Percentiles rank a stretch among this genome's conserved stretches.
phyloP scores from a whole-genome alignment of 164 flowering plant genomes.

The Platanus orientalis region DNA sequence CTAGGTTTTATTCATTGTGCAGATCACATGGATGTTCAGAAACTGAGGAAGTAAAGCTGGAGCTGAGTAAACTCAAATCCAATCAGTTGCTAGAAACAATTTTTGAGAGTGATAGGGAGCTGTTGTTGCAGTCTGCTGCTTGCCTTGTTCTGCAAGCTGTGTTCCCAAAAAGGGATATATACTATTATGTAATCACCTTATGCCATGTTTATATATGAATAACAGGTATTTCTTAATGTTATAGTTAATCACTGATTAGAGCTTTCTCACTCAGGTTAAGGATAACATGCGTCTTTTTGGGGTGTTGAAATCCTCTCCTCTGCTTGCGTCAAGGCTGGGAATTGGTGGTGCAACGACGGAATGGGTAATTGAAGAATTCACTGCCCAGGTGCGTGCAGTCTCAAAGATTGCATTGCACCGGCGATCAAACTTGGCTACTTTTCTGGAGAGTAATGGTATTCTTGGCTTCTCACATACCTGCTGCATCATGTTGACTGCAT shows the following conservation, averaged over 20 bases:
- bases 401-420: conserved; percentile 94
- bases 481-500: neutral
- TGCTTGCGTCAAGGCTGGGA: conserved; percentile 75
- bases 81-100: conserved; percentile 64
- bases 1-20: conserved; percentile 55
- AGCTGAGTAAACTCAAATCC: conserved; percentile 63
- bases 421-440: conserved; percentile 70
- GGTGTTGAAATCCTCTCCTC: conserved; percentile 65
- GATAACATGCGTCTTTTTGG: conserved; percentile 93
- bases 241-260: conserved; percentile 3
- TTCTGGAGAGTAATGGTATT: conserved; percentile 92
- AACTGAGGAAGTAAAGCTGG: conserved; percentile 53
- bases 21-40: conserved; percentile 38
- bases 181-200: conserved; percentile 55
- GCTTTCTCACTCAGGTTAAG: conserved; percentile 55
- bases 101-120: conserved; percentile 91
- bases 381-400: conserved; percentile 90
- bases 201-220: neutral
- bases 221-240: neutral
- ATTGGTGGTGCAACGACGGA: conserved; percentile 61
- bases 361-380: conserved; percentile 92
- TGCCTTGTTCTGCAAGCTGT: conserved; percentile 81
- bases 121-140: conserved; percentile 81
- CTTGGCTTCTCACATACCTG: neutral
- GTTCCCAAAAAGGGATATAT: conserved; percentile 72